These are phyloP conservation scores for Sistotremastrum suecicum DNA, from an alignment of 768 basidiomycete species.

Conservation along the genomic window DNA sequence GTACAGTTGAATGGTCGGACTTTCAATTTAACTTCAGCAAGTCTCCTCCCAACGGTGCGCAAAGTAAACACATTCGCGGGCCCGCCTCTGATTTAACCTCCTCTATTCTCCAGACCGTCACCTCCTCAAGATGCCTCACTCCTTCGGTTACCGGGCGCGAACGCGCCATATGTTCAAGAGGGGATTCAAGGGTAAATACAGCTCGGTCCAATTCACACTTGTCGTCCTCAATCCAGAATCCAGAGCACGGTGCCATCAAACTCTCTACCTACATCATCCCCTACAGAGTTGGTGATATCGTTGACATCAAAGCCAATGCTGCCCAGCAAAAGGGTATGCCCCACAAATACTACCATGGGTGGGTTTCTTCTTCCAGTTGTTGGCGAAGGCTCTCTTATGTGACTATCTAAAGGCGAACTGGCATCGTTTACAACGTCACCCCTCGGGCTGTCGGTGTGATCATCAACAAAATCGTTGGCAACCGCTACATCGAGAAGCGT, in stretches of 20 bases:
- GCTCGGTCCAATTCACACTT: too few species aligned
- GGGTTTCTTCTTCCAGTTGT: slow-evolving; percentile 19
- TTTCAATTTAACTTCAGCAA: background rate
- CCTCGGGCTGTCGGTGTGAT: slow-evolving; percentile 91
- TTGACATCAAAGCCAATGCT: slow-evolving; percentile 99
- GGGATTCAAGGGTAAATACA: slow-evolving; percentile 81
- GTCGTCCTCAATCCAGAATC: background rate
- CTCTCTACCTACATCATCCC: slow-evolving; percentile 86
- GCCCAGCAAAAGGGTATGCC: slow-evolving; percentile 99
- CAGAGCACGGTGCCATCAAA: slow-evolving; percentile 83
- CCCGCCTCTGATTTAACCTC: background rate
- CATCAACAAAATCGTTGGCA: slow-evolving; percentile 96
- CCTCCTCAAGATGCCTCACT: slow-evolving; percentile 91
- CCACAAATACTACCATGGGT: slow-evolving; percentile 98
- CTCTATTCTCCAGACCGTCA: background rate
- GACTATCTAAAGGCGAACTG: slow-evolving; percentile 61
- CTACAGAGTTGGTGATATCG: slow-evolving; percentile 95
- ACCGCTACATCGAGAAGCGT: slow-evolving; percentile 98
- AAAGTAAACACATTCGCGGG: slow-evolving; percentile 1
- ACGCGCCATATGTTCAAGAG: slow-evolving; percentile 99
- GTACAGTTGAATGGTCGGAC: background rate
- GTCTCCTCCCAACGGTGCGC: background rate
- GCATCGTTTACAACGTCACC: slow-evolving; percentile 97
- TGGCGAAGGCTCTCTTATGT: background rate
- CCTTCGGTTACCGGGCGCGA: slow-evolving; percentile 99